A percentile compares a stretch with the other conserved stretches of the same genome.
Conservation (phyloP, 352 stramenopile genomes). For the Phytopythium boreale region DNA sequence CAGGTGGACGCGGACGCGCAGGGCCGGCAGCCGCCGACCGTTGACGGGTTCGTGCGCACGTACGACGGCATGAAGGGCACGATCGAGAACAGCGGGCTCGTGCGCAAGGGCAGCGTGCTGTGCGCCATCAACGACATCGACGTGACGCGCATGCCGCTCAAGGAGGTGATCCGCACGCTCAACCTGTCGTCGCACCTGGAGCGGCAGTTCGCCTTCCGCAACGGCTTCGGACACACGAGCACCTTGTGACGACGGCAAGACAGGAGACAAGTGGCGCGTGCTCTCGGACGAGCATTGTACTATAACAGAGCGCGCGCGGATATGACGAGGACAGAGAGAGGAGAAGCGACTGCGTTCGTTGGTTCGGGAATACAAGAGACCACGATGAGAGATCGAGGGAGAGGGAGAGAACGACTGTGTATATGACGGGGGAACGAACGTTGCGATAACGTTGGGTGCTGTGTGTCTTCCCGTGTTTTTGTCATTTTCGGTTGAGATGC, state of each 20-base stretch:
- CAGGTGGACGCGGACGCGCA: slow-evolving; percentile 38
- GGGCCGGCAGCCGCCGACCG: slow-evolving; percentile 32
- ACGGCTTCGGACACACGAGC: slow-evolving; percentile 30
- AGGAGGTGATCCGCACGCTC: slow-evolving; percentile 68
- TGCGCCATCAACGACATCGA: slow-evolving; percentile 82
- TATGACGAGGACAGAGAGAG: neutral
- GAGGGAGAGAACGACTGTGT: neutral
- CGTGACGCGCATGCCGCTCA: slow-evolving; percentile 57
- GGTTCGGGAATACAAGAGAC: slow-evolving; percentile 3
- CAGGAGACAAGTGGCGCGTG: neutral
- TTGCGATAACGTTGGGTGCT: neutral
- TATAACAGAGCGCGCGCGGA: slow-evolving; percentile 1
- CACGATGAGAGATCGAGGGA: neutral
- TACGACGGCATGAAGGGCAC: slow-evolving; percentile 63
- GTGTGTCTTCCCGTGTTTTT: neutral
- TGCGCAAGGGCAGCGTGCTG: slow-evolving; percentile 61
- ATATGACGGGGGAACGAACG: neutral
- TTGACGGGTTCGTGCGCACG: slow-evolving; percentile 75
- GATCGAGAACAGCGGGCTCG: slow-evolving; percentile 73
- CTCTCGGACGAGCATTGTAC: slow-evolving; percentile 5
- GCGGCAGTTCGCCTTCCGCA: slow-evolving; percentile 71
- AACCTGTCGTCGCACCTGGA: slow-evolving; percentile 71
- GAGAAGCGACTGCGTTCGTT: neutral
- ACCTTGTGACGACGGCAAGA: slow-evolving; percentile 22
- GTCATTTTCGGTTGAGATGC: neutral